A percentile compares a stretch with the other conserved stretches of the same genome.
phyloP scores from a whole-genome alignment of 768 basidiomycete genomes.

The Termitomyces bulborhizus region DNA sequence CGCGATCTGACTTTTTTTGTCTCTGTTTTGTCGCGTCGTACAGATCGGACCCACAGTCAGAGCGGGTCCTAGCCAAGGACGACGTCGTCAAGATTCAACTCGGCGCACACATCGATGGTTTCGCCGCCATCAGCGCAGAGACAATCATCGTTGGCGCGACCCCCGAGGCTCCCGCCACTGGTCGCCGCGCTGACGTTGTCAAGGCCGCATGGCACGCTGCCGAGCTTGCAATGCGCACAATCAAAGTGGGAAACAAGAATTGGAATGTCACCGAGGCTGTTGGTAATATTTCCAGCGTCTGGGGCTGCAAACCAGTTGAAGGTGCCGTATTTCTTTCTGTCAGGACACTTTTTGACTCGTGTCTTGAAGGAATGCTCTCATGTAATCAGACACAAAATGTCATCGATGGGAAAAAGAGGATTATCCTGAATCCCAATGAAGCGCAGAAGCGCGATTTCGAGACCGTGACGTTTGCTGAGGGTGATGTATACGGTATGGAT shows the following conservation, averaged over 20 bases:
- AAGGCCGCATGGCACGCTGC: constrained; percentile 93
- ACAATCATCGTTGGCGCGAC: constrained; percentile 86
- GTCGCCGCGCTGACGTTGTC: constrained; percentile 83
- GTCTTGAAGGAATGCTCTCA: constrained; percentile 76
- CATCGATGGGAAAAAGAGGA: constrained; percentile 94
- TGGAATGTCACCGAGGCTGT: constrained; percentile 92
- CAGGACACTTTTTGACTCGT: constrained; percentile 1
- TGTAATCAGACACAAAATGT: constrained; percentile 93
- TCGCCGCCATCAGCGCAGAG: constrained; percentile 89
- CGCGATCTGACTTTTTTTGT: background rate
- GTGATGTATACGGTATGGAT: constrained; percentile 94
- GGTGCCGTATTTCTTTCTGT: constrained; percentile 33
- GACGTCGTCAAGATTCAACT: constrained; percentile 96
- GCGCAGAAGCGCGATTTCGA: constrained; percentile 84
- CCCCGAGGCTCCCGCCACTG: constrained; percentile 68
- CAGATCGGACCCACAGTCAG: constrained; percentile 71
- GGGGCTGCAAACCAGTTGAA: constrained; percentile 92
- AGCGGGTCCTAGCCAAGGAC: constrained; percentile 65
- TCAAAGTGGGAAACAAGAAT: constrained; percentile 93
- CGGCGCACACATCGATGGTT: constrained; percentile 97
- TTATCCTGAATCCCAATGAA: constrained; percentile 87
- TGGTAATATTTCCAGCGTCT: constrained; percentile 59
- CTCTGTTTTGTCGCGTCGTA: background rate
- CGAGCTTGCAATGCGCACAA: constrained; percentile 84
- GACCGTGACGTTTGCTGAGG: constrained; percentile 79